Base-by-base conservation (phyloP, 345 rosid species). In the Raphanus raphanistrum region DNA sequence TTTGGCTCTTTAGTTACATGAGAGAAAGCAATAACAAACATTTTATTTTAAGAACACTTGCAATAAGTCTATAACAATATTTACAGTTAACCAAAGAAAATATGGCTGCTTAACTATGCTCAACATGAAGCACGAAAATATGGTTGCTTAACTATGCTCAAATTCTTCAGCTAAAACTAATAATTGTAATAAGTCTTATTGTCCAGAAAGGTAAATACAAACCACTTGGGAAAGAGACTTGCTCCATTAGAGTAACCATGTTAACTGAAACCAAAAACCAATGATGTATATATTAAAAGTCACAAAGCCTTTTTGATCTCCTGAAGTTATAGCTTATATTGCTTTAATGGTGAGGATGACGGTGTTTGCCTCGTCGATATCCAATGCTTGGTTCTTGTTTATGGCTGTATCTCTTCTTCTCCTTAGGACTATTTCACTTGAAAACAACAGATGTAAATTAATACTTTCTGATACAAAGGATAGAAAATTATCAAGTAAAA, bases 301-400 rank as follows among this genome's bases (percentile, higher is more conserved):
- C 59, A 70, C 59, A 55, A 57, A 55, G 54, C 80, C 59, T 65
- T 66, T 72, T 11, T 58, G 62, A 66, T 72, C 25, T 66, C 63
- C 33, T 66, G 2, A 78, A 32, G 63, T 66, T 72, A 59, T 55
- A 52, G 8, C 17, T 9, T 38, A n/a, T 16, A 54, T 12, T 63
- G 59, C 27, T 54, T 63, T 32, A 70, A 8, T 65, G 36, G 6
- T 78, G 73, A 66, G 68, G 43, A 66, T 72, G 82, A 16, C 77
- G 82, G 2, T 78, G 78, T 73, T 79, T 79, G 17, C 70, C 74
- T 61, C 82, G 63, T 48, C 82, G 82, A 36, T 67, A 73, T 5
- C 82, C 78, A 0, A 0, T 36, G 45, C 48, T 27, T 11, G 81
- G 43, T 43, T 78, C 81, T 48, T 72, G 67, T 48, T 48, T 72